Percentiles rank a stretch among this genome's conserved stretches.
These are phyloP conservation scores for Phyllosticta ampelicida DNA, from an alignment of 2,329 filamentous ascomycete species.

Conservation along the genomic window DNA sequence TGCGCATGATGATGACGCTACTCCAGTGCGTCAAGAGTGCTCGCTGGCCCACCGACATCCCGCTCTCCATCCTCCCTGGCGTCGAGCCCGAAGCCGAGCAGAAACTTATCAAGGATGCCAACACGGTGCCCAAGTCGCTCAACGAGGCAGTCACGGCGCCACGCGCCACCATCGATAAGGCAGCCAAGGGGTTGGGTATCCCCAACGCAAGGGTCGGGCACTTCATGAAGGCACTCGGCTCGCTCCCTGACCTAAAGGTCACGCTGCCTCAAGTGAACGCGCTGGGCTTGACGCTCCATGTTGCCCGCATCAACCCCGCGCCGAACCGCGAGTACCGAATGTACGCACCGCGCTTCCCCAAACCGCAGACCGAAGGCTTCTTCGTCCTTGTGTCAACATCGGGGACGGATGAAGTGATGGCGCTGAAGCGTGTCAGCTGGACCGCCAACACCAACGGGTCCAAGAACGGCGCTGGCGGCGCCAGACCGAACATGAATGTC, in stretches of 20 bases:
- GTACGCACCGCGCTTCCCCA: constrained; percentile 82
- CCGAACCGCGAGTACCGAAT: constrained; percentile 59
- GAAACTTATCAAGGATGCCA: constrained; percentile 32
- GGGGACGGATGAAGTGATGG: constrained; percentile 64
- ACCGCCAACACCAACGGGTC: constrained; percentile 23
- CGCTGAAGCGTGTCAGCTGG: constrained; percentile 81
- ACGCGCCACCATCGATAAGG: constrained; percentile 22
- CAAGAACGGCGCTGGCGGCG: constrained; percentile 22
- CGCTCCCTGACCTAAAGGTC: constrained; percentile 60
- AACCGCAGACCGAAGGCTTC: constrained; percentile 88
- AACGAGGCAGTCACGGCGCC: constrained; percentile 26
- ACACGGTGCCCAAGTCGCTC: constrained; percentile 24
- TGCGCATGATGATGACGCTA: constrained; percentile 69
- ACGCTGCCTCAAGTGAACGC: constrained; percentile 51
- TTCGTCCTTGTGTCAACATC: constrained; percentile 69
- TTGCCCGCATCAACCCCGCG: constrained; percentile 55
- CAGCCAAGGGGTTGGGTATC: constrained; percentile 41
- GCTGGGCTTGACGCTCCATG: constrained; percentile 49
- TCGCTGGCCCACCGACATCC: constrained; percentile 76
- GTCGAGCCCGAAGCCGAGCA: constrained; percentile 41
- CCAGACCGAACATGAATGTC: constrained; percentile 37
- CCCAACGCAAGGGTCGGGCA: constrained; percentile 22
- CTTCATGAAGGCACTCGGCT: constrained; percentile 47
- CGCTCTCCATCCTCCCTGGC: constrained; percentile 69
- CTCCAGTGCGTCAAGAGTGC: constrained; percentile 89